These are phyloP conservation scores for Coemansia sp. DNA, from an alignment of 192 early-diverging fungal species.

Conservation along the genomic window DNA sequence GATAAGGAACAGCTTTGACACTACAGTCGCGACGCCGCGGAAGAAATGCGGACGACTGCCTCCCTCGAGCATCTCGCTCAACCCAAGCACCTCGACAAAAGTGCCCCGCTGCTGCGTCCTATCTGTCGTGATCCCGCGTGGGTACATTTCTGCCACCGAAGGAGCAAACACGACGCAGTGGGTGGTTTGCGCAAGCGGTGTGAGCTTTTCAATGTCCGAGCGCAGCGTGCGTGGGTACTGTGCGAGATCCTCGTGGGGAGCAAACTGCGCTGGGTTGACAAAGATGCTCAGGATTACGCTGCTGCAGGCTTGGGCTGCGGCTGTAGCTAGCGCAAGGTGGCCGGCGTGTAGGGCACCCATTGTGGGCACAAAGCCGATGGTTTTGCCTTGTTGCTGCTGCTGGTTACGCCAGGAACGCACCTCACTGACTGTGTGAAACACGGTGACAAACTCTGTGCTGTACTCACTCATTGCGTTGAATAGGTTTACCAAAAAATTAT, in stretches of 20 bases:
- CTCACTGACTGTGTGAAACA: slow-evolving; percentile 73
- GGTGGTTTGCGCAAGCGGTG: slow-evolving; percentile 16
- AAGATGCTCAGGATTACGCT: slow-evolving; percentile 83
- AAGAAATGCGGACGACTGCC: slow-evolving; percentile 91
- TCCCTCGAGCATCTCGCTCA: slow-evolving; percentile 93
- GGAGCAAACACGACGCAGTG: slow-evolving; percentile 57
- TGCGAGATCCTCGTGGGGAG: slow-evolving; percentile 89
- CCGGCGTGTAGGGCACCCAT: slow-evolving; percentile 97
- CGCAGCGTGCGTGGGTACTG: slow-evolving; percentile 87
- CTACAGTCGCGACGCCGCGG: slow-evolving; percentile 94
- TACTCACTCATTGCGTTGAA: slow-evolving; percentile 1
- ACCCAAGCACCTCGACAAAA: slow-evolving; percentile 89
- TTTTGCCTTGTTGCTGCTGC: slow-evolving; percentile 51
- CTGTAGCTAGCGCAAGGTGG: slow-evolving; percentile 69
- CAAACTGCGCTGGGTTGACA: slow-evolving; percentile 99
- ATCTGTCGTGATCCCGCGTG: slow-evolving; percentile 81
- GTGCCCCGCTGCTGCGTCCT: slow-evolving; percentile 75
- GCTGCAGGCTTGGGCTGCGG: slow-evolving; percentile 62
- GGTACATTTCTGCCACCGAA: slow-evolving; percentile 88
- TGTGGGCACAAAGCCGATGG: slow-evolving; percentile 94
- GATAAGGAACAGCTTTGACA: slow-evolving; percentile 90
- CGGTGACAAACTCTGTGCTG: slow-evolving; percentile 3
- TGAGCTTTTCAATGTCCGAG: slow-evolving; percentile 68
- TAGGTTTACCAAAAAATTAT: background rate
- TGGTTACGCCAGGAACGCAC: slow-evolving; percentile 69